Evolutionary conservation across 1,284 basidiomycete species (phyloP).

Genomic region (Ceratobasidium theobromae): DNA sequence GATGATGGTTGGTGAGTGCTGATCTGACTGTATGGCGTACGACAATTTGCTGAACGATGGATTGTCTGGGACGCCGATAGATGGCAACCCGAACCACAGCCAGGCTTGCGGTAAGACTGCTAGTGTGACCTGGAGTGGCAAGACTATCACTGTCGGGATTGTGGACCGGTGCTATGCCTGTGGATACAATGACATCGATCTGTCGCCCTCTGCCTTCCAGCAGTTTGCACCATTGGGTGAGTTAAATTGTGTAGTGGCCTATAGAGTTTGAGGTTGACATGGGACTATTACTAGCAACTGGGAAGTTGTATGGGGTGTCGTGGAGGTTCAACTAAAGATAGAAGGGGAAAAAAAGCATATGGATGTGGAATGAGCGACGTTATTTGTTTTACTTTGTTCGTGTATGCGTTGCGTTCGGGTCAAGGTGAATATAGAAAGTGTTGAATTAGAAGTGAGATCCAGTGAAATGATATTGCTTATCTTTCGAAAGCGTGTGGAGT

Average conservation of each 20-base stretch:
- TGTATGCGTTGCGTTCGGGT: too few relatives aligned
- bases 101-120: conserved; percentile 25
- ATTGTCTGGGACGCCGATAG: neutral
- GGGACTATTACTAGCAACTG: neutral
- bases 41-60: neutral
- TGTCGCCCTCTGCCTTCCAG: conserved; percentile 28
- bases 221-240: conserved; percentile 21
- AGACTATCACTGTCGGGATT: conserved; percentile 31
- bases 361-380: neutral
- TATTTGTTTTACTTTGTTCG: too few relatives aligned
- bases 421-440: too few relatives aligned
- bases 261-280: neutral
- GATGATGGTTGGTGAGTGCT: conserved; percentile 30
- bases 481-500: too few relatives aligned
- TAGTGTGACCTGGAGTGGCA: conserved; percentile 21
- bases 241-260: neutral
- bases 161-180: conserved; percentile 27
- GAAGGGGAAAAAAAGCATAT: neutral
- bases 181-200: conserved; percentile 31
- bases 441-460: too few relatives aligned
- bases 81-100: conserved; percentile 31
- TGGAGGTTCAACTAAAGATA: conserved; percentile 30
- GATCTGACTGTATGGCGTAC: neutral
- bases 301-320: conserved; percentile 26
- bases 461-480: too few relatives aligned